Base-by-base conservation (phyloP, 495 filamentous ascomycete species). In the Astrothelium subdiscretum region DNA sequence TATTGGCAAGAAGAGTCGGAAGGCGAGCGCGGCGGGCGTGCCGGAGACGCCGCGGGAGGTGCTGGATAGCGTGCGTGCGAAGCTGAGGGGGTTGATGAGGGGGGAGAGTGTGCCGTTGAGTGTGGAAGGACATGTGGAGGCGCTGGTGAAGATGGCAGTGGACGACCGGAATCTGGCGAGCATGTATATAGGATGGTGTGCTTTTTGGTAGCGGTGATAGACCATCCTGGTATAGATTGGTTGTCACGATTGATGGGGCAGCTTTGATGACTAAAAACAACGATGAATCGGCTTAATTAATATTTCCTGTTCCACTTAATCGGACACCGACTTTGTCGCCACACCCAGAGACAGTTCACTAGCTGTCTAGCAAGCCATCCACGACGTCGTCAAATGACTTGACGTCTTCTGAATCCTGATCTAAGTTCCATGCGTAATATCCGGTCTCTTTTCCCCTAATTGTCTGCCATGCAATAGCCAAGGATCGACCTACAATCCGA, bases 121-220 rank as follows among this genome's bases (percentile, higher is more conserved):
- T 4, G 91, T 97, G 11, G 95, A 97, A 70, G 94, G 94, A 0
- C 92, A 97, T 76, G 92, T 97, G 18, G 89, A 99, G 71, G 88
- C 90, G 70, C 72, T 99, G 69, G 91, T 97, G 59, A 78, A 86
- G 73, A 85, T 90, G 75, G 92, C 94, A 64, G 87, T 86, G 24
- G 81, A 88, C 72, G 84, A 85, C 52, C 81, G 70, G 67, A 92
- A 89, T 68, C 75, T 99, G 72, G 81, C 87, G 18, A 80, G 80
- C 5, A 98, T 98, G 94, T 98, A 98, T 74, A 94, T 97, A 75
- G 94, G 94, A 27, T 98, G 94, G 94, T 96, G 90, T 79, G 82
- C 92, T 24, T 97, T 97, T 70, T 85, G 96, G 66, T 97, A 67
- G 75, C n/a, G n/a, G n/a, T n/a, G n/a, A n/a, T n/a, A n/a, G n/a